Base-by-base conservation (phyloP, 2,329 filamentous ascomycete genomes). In the Dothiorella sarmentorum region DNA sequence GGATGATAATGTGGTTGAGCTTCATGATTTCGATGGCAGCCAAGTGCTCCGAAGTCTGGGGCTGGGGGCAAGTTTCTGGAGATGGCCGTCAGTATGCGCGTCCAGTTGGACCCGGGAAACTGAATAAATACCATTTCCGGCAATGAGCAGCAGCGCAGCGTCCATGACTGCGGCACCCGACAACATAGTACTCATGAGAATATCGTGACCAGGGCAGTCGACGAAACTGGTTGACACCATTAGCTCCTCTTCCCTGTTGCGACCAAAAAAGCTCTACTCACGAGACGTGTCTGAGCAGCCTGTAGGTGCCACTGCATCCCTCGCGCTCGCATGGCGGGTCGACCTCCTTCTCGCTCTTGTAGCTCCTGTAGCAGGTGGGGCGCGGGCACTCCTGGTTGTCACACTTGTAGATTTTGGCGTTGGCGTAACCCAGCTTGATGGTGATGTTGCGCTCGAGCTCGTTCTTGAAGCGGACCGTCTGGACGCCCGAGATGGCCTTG, bases 161-260 rank as follows among this genome's bases (percentile, higher is more conserved):
- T 99, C 94, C 94, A 99, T 99, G 84, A 99, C 94, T 64, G 94
- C 94, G 68, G 94, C 94, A 71, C 94, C 94, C 72, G 94, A 99
- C 82, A 99, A 87, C 94, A 99, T 99, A 69, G 94, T 99, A 79
- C 93, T 97, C 94, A 99, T 99, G 75, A 99, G 92, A 91, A 99
- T 99, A 80, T 99, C 94, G 90, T 99, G 94, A 77, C 94, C 94
- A 59, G 94, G 94, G 82, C 94, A 97, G 77, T 97, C 94, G 67
- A 97, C 94, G 75, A 97, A 99, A 15, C 90, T 93, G 17, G 49
- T 53, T 42, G 65, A 56, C 67, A 62, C 33, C 24, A 33, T 58
- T 51, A 60, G 58, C 35, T 15, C 27, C 47, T 7, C 5, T 18
- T 20, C 15, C n/a, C n/a, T n/a, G n/a, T n/a, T n/a, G n/a, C n/a